Evolutionary conservation across 768 basidiomycete genomes (phyloP).

Genomic region (Trametes villosa): DNA sequence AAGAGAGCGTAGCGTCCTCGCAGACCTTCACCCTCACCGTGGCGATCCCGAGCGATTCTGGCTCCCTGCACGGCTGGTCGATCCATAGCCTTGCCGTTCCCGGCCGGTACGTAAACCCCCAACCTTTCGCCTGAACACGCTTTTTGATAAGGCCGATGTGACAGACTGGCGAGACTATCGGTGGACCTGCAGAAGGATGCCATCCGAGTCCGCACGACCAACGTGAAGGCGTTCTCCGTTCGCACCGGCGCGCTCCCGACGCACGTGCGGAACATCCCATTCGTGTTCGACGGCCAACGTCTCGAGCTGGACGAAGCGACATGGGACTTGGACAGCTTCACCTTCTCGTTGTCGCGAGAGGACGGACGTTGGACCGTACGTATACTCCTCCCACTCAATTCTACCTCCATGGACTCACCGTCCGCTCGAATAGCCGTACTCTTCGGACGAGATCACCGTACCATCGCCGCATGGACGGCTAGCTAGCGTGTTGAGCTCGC

Average conservation of each 20-base stretch:
- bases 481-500: constrained; percentile 64
- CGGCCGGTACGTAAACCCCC: constrained; percentile 57
- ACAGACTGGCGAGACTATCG: constrained; percentile 45
- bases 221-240: constrained; percentile 32
- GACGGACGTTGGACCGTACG: constrained; percentile 17
- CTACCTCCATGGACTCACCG: not conserved
- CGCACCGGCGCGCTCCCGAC: not conserved
- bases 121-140: not conserved
- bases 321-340: constrained; percentile 1
- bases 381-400: not conserved
- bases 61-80: constrained; percentile 71
- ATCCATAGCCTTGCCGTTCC: constrained; percentile 63
- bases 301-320: constrained; percentile 5
- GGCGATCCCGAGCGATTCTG: constrained; percentile 67
- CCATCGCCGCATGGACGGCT: constrained; percentile 54
- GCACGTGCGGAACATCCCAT: not conserved
- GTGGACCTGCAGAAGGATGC: constrained; percentile 25
- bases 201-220: constrained; percentile 28
- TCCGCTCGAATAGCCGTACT: not conserved
- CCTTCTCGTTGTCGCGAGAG: constrained; percentile 3
- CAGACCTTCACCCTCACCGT: constrained; percentile 72
- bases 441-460: constrained; percentile 1
- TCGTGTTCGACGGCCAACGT: constrained; percentile 15
- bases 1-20: constrained; percentile 10
- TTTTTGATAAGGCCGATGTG: not conserved